These are phyloP conservation scores for Hippophae rhamnoides DNA, from an alignment of 306 rosid genomes.

Conservation along the genomic window DNA sequence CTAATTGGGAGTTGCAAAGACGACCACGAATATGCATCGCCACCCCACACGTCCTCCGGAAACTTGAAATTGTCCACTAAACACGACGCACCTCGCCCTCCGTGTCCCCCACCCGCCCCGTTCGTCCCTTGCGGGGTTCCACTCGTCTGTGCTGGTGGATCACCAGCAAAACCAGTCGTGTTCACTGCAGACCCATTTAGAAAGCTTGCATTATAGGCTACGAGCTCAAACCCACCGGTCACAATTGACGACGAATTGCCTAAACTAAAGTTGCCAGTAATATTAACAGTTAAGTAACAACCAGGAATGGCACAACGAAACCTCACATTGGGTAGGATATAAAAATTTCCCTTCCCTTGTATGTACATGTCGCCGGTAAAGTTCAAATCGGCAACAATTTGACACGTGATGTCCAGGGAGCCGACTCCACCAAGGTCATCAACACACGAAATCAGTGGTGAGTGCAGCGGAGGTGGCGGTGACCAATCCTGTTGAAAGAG, in stretches of 20 bases:
- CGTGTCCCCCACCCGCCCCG: slow-evolving; percentile 97
- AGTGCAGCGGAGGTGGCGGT: slow-evolving; percentile 95
- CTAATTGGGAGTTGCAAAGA: slow-evolving; percentile 64
- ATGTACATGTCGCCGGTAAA: slow-evolving; percentile 89
- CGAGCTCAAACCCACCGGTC: slow-evolving; percentile 72
- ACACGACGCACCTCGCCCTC: slow-evolving; percentile 96
- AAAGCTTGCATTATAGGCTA: slow-evolving; percentile 55
- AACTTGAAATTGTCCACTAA: slow-evolving; percentile 61
- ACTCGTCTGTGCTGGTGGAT: slow-evolving; percentile 91
- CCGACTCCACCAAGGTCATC: slow-evolving; percentile 88
- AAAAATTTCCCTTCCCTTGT: slow-evolving; percentile 91
- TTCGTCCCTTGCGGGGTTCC: slow-evolving; percentile 82
- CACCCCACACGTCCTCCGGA: slow-evolving; percentile 98
- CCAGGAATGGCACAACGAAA: slow-evolving; percentile 66
- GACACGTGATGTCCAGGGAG: slow-evolving; percentile 75
- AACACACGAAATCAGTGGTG: slow-evolving; percentile 81
- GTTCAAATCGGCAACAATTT: slow-evolving; percentile 65
- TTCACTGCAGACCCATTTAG: slow-evolving; percentile 60
- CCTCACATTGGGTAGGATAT: slow-evolving; percentile 80
- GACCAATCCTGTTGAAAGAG: slow-evolving; percentile 88
- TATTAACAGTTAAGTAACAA: slow-evolving; percentile 62
- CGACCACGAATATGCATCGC: slow-evolving; percentile 92
- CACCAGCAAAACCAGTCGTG: slow-evolving; percentile 75
- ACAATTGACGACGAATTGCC: slow-evolving; percentile 63
- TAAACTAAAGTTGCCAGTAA: slow-evolving; percentile 82